Conservation (phyloP, 2,329 filamentous ascomycete genomes). For the Scytalidium lignicola region DNA sequence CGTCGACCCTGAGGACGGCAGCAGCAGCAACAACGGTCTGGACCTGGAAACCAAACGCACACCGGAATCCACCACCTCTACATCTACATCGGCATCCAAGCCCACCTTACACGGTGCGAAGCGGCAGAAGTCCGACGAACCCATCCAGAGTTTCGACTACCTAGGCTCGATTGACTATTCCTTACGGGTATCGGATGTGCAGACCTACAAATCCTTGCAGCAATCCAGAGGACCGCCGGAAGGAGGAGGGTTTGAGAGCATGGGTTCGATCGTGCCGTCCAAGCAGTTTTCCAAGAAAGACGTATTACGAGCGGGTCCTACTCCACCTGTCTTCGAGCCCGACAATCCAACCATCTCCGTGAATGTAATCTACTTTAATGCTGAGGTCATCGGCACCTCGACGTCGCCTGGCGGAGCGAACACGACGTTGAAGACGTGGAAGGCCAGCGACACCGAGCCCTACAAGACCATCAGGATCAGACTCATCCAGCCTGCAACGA, state of each 20-base stretch:
- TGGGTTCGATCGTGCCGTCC: not conserved
- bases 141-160: not conserved
- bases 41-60: not conserved
- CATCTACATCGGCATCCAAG: not conserved
- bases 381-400: not conserved
- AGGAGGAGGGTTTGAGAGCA: not conserved
- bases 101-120: not conserved
- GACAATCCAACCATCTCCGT: not conserved
- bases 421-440: not conserved
- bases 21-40: not conserved
- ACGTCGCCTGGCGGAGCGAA: not conserved
- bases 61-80: not conserved
- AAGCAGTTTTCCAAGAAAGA: not conserved
- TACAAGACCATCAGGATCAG: not conserved
- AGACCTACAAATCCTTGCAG: not conserved
- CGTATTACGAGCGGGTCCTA: not conserved
- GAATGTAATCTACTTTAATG: not conserved
- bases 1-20: not conserved
- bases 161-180: not conserved
- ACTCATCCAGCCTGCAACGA: not conserved
- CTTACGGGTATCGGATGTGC: not conserved
- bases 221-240: not conserved
- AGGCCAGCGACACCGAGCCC: not conserved
- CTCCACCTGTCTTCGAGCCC: not conserved
- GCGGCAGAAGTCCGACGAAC: not conserved